Conservation (phyloP, 2,329 filamentous ascomycete species). For the Xylariaceae sp. region DNA sequence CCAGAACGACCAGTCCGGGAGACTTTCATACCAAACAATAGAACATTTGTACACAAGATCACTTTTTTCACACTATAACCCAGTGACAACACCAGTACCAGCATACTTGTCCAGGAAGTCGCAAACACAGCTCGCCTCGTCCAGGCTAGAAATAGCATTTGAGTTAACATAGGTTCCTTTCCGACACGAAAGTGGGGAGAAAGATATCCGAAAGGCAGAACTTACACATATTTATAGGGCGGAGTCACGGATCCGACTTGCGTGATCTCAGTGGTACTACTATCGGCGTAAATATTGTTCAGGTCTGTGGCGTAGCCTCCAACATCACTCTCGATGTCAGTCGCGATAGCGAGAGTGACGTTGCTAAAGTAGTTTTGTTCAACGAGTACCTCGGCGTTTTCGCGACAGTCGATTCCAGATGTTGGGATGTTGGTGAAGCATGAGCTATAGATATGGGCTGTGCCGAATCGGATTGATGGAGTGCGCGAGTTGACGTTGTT, state of each 20-base stretch:
- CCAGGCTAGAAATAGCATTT: constrained; percentile 6
- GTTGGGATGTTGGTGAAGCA: constrained; percentile 42
- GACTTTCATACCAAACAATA: too few relatives aligned
- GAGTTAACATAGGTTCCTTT: not conserved
- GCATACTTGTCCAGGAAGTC: constrained; percentile 18
- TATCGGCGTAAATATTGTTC: constrained; percentile 43
- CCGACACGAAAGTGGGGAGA: not conserved
- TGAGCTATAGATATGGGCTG: constrained; percentile 55
- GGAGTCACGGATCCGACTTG: constrained; percentile 31
- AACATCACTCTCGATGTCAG: constrained; percentile 42
- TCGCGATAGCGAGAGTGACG: constrained; percentile 38
- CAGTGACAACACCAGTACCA: too few relatives aligned
- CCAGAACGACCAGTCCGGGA: too few relatives aligned
- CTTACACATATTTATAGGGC: constrained; percentile 36
- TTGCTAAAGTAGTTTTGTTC: constrained; percentile 48
- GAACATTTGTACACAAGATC: too few relatives aligned
- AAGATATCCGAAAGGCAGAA: constrained; percentile 6
- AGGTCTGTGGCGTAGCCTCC: constrained; percentile 41
- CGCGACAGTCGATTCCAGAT: constrained; percentile 50
- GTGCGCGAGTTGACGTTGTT: constrained; percentile 59
- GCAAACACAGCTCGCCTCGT: constrained; percentile 22
- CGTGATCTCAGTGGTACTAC: constrained; percentile 32
- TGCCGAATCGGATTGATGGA: constrained; percentile 64
- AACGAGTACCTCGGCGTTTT: constrained; percentile 48
- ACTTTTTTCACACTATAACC: too few relatives aligned